These are phyloP conservation scores for Agapanthus africanus DNA, from an alignment of 106 monocot genomes.

Conservation along the genomic window DNA sequence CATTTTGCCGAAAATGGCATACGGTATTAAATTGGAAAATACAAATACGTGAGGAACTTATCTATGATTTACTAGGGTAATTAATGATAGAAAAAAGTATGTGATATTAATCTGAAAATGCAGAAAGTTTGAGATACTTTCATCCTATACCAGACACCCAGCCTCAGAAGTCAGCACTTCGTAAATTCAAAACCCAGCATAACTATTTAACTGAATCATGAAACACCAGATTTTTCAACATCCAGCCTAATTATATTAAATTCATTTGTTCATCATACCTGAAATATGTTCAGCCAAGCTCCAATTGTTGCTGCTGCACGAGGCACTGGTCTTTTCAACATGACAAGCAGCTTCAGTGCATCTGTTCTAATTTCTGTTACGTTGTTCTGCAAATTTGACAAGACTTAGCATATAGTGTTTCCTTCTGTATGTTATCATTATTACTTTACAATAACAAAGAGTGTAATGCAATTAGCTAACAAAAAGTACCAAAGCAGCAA, in stretches of 20 bases:
- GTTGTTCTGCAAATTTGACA: slow-evolving; percentile 57
- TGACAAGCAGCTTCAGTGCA: slow-evolving; percentile 79
- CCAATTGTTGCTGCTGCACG: slow-evolving; percentile 80
- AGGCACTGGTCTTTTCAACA: slow-evolving; percentile 70
- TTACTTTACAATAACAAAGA: background rate
- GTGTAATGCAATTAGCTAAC: background rate
- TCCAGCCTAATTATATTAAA: background rate
- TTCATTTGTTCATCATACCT: slow-evolving; percentile 23
- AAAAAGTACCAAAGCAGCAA: slow-evolving; percentile 57
- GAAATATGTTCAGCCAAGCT: slow-evolving; percentile 92
- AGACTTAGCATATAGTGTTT: background rate
- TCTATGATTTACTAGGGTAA: too few species aligned
- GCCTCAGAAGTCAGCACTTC: background rate
- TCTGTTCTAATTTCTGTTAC: slow-evolving; percentile 88
- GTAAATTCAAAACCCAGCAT: background rate
- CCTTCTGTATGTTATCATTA: background rate
- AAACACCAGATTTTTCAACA: background rate
- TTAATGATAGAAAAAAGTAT: too few species aligned
- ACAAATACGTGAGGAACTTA: too few species aligned
- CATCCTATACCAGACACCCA: too few species aligned
- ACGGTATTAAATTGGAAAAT: too few species aligned
- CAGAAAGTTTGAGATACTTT: too few species aligned
- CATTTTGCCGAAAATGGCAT: too few species aligned
- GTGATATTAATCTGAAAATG: too few species aligned
- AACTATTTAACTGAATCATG: background rate